Evolutionary conservation across 140 eudicot genomes (phyloP).

Genomic region (Oenanthe javanica): DNA sequence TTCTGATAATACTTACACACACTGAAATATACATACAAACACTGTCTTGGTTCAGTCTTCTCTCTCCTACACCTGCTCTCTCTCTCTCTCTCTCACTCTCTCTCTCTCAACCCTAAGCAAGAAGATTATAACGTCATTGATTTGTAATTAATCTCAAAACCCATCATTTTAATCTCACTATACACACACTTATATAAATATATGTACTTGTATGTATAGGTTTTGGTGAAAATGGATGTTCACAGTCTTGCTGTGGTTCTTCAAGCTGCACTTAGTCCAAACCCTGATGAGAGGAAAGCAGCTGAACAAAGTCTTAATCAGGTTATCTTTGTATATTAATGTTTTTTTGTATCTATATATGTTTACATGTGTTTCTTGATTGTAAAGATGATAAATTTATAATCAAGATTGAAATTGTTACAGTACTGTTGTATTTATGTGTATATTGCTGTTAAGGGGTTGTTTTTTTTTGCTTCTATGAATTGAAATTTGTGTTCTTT

Average conservation of each 20-base stretch:
- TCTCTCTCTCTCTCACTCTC: constrained; percentile 11
- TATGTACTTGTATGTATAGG: background rate
- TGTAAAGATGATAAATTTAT: background rate
- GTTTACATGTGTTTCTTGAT: background rate
- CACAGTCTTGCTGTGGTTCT: constrained; percentile 54
- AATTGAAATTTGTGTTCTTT: background rate
- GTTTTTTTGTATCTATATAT: background rate
- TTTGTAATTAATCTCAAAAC: background rate
- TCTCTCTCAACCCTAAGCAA: constrained; percentile 27
- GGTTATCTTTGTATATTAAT: constrained; percentile 20
- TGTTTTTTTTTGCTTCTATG: background rate
- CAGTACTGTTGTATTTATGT: background rate
- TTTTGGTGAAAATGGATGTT: constrained; percentile 50
- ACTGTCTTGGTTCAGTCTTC: constrained; percentile 13
- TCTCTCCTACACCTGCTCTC: constrained; percentile 8
- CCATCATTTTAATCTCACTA: background rate
- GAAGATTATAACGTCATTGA: background rate
- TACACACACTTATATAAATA: background rate
- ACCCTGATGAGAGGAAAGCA: constrained; percentile 77
- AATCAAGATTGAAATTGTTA: background rate
- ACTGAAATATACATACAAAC: background rate
- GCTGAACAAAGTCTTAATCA: constrained; percentile 90
- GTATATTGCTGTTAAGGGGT: background rate
- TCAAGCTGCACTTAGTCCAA: constrained; percentile 88
- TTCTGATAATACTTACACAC: background rate